Base-by-base conservation (phyloP, 768 basidiomycete species). In the Nidularia pulvinata region DNA sequence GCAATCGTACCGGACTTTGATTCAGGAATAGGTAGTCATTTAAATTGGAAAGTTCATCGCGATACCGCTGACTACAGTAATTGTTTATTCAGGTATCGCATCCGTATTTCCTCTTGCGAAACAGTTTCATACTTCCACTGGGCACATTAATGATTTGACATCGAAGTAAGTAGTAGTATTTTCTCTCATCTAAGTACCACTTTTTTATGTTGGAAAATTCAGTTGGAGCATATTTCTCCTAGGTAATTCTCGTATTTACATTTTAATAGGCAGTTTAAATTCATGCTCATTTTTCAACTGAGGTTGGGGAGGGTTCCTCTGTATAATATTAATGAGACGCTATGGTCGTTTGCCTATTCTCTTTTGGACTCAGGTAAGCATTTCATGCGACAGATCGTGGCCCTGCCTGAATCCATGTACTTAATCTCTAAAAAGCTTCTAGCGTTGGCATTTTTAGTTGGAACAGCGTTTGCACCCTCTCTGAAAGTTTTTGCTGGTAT, bases 1-100 rank as follows among this genome's bases (percentile, higher is more conserved):
- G 76, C 84, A 0, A 78, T 85, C 47, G 78, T 84, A 5, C 84
- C 84, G 0, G 84, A 85, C 55, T 85, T 85, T 53, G 76, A 80
- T 57, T 84, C 82, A 2, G 82, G 78, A 0, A 79, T 83, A 46
- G 84, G 71, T 71, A 10, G 46, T 61, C 44, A 11, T 43, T 35
- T 11, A 30, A 46, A n/a, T 32, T 2, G 46, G 14, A 44, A 22
- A 36, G 7, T 22, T 10, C 9, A 9, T 16, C 42, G 10, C 19
- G n/a, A 16, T 19, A 35, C n/a, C 11, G 30, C 34, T 32, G 30
- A 22, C 51, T 10, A 43, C 5, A 11, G 34, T 42, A 42, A 11
- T 46, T 35, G 25, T 52, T 42, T 10, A 42, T 25, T 4, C 19
- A 72, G 71, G 84, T 63, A 85, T 85, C 59, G 82, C 83, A 3